Evolutionary conservation across 306 rosid species (phyloP), one percentile per base, ranked within the genome.

Genomic region (Heteromeles arbutifolia): DNA sequence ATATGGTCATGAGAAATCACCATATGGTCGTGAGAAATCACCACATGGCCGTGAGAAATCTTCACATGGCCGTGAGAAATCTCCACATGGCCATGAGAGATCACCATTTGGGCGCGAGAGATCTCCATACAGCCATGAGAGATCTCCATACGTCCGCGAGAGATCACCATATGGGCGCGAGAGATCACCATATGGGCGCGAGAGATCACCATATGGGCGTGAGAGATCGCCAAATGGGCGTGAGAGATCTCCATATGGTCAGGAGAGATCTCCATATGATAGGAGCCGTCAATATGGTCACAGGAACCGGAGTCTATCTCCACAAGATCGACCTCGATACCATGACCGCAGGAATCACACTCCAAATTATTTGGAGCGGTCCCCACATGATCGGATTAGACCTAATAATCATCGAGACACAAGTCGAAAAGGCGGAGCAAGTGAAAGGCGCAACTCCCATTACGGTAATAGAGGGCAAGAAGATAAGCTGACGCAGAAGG

Each of bases 221-320:
- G 98, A 91, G 65, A 87, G 82, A 79, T 90, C 96, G 3, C 97
- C 97, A 10, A 68, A 82, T 81, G 84, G 69, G 1, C 86, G 90
- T 37, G 96, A 87, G 80, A 84, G 88, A 69, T 87, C 97, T 4
- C 97, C 97, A 22, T 70, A 82, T 77, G 81, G 64, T 62, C 88
- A 78, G 80, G 90, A 82, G 78, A 83, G 84, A 88, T 86, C 87
- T 34, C 87, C 87, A 10, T 84, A 87, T 69, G 98, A 91, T 32
- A 82, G 93, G 78, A 88, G 81, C 78, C 93, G 95, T 29, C 92
- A 83, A 75, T 76, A 84, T 83, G 98, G 90, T 78, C 92, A 87
- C 80, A 87, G 87, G 52, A 74, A 82, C 78, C 88, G 80, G 61
- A 95, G 97, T 85, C 87, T 88, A 78, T 90, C 93, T 54, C 91